Base-by-base conservation (phyloP, 306 rosid species). In the Betula pendula region DNA sequence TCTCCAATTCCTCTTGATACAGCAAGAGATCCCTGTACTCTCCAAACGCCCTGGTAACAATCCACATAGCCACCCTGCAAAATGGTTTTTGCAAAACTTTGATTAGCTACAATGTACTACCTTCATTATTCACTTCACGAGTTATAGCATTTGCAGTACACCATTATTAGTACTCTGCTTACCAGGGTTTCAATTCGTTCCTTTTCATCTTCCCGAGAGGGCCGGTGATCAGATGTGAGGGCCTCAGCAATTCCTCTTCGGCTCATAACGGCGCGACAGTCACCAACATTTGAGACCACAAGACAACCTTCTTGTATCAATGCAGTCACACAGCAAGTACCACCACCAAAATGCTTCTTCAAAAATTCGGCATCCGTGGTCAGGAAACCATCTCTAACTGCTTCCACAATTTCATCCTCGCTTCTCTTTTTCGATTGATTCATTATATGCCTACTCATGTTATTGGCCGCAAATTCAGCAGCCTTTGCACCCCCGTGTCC, bases 211-310 rank as follows among this genome's bases (percentile, higher is more conserved):
- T 50, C 31, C 55, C 89, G 83, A 0, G 75, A 72, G 5, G 89
- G 84, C 22, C 79, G 73, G 77, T 85, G 88, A 72, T 87, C 91
- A 1, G 84, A 80, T 2, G 87, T 85, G 25, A 87, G 89, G 55
- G 87, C 85, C 83, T 82, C 89, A 0, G 91, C 91, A 33, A 52
- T 75, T 29, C 89, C 91, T 45, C 78, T 75, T 53, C 84, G 63
- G 55, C 91, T 85, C 81, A 88, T 67, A 19, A 88, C 89, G 0
- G 91, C 91, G n/a, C 89, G 89, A 40, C 89, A 88, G 38, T 88
- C 89, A 40, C 91, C 89, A 1, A 77, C 85, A 22, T 88, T 85
- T 2, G 91, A 88, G 76, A 85, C 88, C 60, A 76, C 83, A 1
- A 87, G 87, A 47, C 70, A 65, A 19, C 84, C 80, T 16, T 81